Base-by-base conservation (phyloP, 1,139 yeast genomes). In the Kodamaea arcana region DNA sequence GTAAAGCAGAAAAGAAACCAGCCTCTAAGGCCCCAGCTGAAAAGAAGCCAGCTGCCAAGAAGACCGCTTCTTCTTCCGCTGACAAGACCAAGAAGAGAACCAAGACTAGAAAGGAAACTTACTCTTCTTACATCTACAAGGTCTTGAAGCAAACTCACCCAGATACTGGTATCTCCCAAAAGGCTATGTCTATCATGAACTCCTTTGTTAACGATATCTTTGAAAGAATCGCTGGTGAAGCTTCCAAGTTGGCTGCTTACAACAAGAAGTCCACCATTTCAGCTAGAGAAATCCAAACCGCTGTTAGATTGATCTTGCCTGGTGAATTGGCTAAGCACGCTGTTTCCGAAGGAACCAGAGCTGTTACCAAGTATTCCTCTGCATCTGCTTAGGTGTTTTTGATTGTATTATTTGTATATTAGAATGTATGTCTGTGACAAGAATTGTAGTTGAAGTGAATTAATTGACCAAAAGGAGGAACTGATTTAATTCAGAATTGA, bases 271-370 rank as follows among this genome's bases (percentile, higher is more conserved):
- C 97, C 40, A 92, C 98, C 60, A 92, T 92, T 61, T 88, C 97
- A 48, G 95, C 98, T 44, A 88, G 98, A 78, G 98, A 92, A 75
- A 92, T 92, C 62, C 98, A 92, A 75, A 92, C 97, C 56, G 97
- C 98, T 54, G 98, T 92, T 54, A 86, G 97, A 80, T 83, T 92
- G 64, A 92, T 92, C 72, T 83, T 92, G 60, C 98, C 98, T 54
- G 98, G 98, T 81, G 98, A 92, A 77, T 82, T 92, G 71, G 97
- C 97, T 54, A 92, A 90, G 81, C 97, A 90, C 72, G 97, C 97
- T 58, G 96, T 88, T 60, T 85, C 96, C 56, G 97, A 90, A 76
- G 97, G 97, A 80, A 90, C 97, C 56, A 88, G 97, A 83, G 96
- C 98, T 68, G 97, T 92, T 59, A 90, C 97, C 71, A 92, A 92